Conservation (phyloP, 2,329 filamentous ascomycete genomes). For the Phoma herbarum region DNA sequence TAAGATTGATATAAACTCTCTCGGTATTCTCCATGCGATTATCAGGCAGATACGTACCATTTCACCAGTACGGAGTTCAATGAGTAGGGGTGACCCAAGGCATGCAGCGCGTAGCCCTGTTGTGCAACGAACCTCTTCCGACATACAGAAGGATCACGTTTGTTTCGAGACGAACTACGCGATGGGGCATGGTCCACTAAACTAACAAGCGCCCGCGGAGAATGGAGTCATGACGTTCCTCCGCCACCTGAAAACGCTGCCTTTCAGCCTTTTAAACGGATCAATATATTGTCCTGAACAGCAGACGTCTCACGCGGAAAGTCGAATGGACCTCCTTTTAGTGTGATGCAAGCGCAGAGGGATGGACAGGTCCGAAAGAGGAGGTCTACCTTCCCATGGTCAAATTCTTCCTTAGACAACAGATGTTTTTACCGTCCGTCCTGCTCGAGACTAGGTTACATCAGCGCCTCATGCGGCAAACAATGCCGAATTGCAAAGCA, state of each 20-base stretch:
- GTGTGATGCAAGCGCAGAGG: neutral
- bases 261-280: no score
- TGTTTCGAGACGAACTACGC: slow-evolving; percentile 20
- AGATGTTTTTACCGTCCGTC: neutral
- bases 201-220: neutral
- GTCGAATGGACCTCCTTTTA: neutral
- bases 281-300: neutral
- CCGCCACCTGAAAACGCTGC: neutral
- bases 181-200: neutral
- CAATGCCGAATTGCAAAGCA: neutral
- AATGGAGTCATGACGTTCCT: neutral
- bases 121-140: slow-evolving; percentile 3
- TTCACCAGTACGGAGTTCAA: neutral
- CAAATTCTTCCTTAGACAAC: neutral
- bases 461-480: neutral
- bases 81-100: neutral
- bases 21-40: neutral
- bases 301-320: neutral
- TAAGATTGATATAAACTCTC: neutral
- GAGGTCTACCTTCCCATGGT: neutral
- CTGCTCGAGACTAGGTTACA: neutral
- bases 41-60: neutral
- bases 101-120: slow-evolving; percentile 1
- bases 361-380: neutral
- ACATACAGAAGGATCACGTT: slow-evolving; percentile 3